Evolutionary conservation across 2,329 filamentous ascomycete species (phyloP).

Genomic region (Mycosphaerella sp.): DNA sequence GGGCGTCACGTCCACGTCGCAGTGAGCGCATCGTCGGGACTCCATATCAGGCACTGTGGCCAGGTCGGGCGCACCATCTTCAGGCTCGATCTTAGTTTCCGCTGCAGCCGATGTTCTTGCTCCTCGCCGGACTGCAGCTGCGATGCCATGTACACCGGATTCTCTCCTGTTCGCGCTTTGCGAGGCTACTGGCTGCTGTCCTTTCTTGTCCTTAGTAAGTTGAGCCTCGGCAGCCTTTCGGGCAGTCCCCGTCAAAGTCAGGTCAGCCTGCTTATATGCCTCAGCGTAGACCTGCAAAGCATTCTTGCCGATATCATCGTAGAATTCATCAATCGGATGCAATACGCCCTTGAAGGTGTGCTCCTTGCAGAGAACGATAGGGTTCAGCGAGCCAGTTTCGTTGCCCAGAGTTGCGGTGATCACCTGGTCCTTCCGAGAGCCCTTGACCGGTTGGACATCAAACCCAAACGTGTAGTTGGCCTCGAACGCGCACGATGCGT

Average conservation of each 20-base stretch:
- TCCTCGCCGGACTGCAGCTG: constrained; percentile 30
- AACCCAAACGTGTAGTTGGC: constrained; percentile 80
- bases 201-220: constrained; percentile 50
- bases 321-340: constrained; percentile 71
- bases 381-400: constrained; percentile 76
- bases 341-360: constrained; percentile 65
- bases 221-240: constrained; percentile 78
- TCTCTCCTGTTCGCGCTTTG: constrained; percentile 36
- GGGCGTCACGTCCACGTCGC: constrained; percentile 61
- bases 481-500: constrained; percentile 85
- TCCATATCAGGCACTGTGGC: constrained; percentile 28
- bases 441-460: constrained; percentile 83
- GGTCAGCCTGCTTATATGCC: constrained; percentile 91
- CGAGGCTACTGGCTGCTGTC: constrained; percentile 29
- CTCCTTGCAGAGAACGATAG: constrained; percentile 85
- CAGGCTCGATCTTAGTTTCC: constrained; percentile 27
- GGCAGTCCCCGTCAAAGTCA: constrained; percentile 81
- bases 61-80: constrained; percentile 21
- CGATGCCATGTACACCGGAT: constrained; percentile 31
- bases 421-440: constrained; percentile 73
- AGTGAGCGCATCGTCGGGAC: constrained; percentile 39
- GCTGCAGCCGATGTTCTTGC: constrained; percentile 30
- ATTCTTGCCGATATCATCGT: constrained; percentile 64
- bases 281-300: constrained; percentile 81
- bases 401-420: constrained; percentile 73